phyloP scores from a whole-genome alignment of 2,329 filamentous ascomycete genomes.

The Fusarium torulosum region DNA sequence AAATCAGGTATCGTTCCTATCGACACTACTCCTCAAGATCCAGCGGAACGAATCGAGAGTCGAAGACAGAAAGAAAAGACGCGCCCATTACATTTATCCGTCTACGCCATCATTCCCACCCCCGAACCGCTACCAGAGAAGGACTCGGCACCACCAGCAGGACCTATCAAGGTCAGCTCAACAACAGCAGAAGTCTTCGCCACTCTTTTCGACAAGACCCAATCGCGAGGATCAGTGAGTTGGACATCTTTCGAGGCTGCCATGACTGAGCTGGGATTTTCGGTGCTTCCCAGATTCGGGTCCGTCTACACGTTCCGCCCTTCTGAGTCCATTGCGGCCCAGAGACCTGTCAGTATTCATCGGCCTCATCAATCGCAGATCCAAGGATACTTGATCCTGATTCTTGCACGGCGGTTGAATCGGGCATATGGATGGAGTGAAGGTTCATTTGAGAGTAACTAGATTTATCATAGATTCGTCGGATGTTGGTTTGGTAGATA shows the following conservation, averaged over 20 bases:
- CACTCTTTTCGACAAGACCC: conserved; percentile 50
- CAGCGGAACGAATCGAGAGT: conserved; percentile 49
- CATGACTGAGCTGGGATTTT: conserved; percentile 58
- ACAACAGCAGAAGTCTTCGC: conserved; percentile 56
- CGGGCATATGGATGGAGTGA: conserved; percentile 55
- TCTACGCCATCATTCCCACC: conserved; percentile 49
- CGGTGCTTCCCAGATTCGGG: conserved; percentile 55
- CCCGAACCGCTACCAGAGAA: not conserved
- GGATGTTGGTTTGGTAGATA: too few species aligned
- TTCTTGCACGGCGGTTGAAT: conserved; percentile 51
- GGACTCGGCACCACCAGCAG: not conserved
- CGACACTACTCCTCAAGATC: conserved; percentile 36
- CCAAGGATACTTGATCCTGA: conserved; percentile 49
- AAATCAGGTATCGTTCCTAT: conserved; percentile 12
- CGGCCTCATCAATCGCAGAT: conserved; percentile 55
- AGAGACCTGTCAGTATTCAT: conserved; percentile 53
- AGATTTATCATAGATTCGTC: not conserved
- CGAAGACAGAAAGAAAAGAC: conserved; percentile 60
- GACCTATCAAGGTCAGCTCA: conserved; percentile 54
- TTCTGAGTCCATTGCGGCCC: conserved; percentile 42
- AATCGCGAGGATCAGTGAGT: conserved; percentile 49
- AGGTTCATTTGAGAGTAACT: conserved; percentile 48
- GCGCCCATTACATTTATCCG: conserved; percentile 53
- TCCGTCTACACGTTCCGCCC: conserved; percentile 58
- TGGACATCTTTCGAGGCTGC: conserved; percentile 57